Conservation (phyloP, 306 rosid species). For the Cucurbita pepo region DNA sequence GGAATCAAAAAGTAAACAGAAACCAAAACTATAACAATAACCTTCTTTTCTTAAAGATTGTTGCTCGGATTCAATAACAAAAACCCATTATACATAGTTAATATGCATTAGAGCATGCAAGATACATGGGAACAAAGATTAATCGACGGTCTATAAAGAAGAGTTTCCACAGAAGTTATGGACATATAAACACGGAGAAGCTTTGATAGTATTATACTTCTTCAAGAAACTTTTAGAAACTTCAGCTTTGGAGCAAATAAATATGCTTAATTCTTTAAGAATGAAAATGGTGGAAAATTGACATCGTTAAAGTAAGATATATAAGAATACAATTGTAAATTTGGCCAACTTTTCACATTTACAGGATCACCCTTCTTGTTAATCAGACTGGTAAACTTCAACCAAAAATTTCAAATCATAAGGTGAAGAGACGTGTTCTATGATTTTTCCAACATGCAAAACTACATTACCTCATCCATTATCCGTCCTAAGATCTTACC, state of each 20-base stretch:
- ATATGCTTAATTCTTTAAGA: neutral
- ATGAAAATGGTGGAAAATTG: neutral
- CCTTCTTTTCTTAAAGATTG: neutral
- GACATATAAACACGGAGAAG: neutral
- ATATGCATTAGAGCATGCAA: neutral
- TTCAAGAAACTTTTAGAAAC: neutral
- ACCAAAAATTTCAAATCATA: neutral
- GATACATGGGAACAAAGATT: neutral
- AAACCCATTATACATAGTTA: neutral
- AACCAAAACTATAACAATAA: neutral
- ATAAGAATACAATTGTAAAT: neutral
- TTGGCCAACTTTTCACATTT: too few relatives aligned
- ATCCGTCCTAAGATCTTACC: constrained; percentile 27
- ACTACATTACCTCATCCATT: neutral
- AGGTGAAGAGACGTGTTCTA: neutral
- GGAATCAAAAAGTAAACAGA: neutral
- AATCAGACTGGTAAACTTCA: neutral
- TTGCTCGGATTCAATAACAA: neutral
- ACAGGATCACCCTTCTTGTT: neutral
- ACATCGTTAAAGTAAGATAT: neutral
- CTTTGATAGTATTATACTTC: neutral
- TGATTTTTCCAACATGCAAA: neutral
- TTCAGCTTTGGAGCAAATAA: neutral
- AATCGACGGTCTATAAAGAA: neutral
- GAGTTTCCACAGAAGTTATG: neutral